Evolutionary conservation across 176 grass and related monocot species (phyloP), one percentile per base, ranked within the genome.

Genomic region (Bothriochloa decipiens): DNA sequence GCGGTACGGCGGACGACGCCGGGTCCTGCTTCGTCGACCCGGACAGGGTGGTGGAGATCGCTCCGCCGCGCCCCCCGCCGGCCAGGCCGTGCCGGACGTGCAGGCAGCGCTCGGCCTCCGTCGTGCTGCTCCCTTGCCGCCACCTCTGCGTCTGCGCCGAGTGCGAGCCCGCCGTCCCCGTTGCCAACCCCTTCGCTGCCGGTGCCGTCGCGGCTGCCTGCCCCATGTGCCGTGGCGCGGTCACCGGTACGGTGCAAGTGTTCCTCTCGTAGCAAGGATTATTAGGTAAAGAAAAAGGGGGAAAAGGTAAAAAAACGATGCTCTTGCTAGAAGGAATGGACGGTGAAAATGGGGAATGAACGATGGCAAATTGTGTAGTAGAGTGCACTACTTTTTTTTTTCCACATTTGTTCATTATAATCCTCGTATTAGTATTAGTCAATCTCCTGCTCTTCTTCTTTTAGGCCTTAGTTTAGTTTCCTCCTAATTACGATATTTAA

Each of bases 101-200:
- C 89, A 26, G 87, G 13, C 32, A 16, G 2, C 58, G 68, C 33
- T 16, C 68, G 28, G 76, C 87, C 2, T 82, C 89, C 50, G 84
- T 90, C 8, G 92, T 98, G 23, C 52, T 95, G 52, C 91, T 95
- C 22, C 95, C 95, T 1, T 98, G 95, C 88, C 91, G 95, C 73
- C 95, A 98, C 85, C 91, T 98, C 46, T 98, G 95, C 80, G 72
- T 95, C 49, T 98, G 95, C 87, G 82, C 47, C 22, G 57, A 78
- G 8, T 98, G 95, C 87, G 87, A 91, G 36, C 78, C 85, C 67
- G 71, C 74, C 61, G 69, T 72, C 2, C 20, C 83, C 53, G 27
- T 68, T 1, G 60, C 73, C 4, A 41, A 22, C 39, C 47, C 42
- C 42, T 70, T 70, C 52, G n/a, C 39, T 55, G 72, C 65, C 47